Percentiles rank a stretch among this genome's conserved stretches.
Conservation (phyloP, 2,329 filamentous ascomycete species). For the Diaporthe amygdali region DNA sequence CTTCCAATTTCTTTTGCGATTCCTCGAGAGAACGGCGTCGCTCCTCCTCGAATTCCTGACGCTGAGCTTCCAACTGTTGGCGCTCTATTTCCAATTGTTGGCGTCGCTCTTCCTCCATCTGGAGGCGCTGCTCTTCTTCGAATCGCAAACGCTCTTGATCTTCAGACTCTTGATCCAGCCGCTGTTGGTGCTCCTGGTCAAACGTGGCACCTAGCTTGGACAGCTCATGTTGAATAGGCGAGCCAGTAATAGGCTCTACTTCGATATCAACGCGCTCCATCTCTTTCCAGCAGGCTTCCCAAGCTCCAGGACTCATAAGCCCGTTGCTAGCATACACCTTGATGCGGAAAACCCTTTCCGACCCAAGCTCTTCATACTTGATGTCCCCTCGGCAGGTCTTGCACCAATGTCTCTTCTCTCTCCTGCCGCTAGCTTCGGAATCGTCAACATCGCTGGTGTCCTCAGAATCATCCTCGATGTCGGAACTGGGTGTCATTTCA, state of each 20-base stretch:
- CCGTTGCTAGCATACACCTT: slow-evolving; percentile 96
- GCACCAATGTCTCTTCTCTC: slow-evolving; percentile 59
- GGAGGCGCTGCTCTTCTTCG: slow-evolving; percentile 23
- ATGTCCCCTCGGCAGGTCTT: slow-evolving; percentile 61
- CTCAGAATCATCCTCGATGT: slow-evolving; percentile 52
- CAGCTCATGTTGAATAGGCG: slow-evolving; percentile 63
- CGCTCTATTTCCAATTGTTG: slow-evolving; percentile 23
- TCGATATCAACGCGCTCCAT: slow-evolving; percentile 99
- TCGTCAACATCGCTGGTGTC: slow-evolving; percentile 40
- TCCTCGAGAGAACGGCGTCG: slow-evolving; percentile 23
- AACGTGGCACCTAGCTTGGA: slow-evolving; percentile 52
- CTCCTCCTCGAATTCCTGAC: slow-evolving; percentile 25
- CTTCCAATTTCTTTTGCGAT: slow-evolving; percentile 21
- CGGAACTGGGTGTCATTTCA: slow-evolving; percentile 44
- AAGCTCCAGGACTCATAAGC: slow-evolving; percentile 88
- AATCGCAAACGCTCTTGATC: slow-evolving; percentile 35
- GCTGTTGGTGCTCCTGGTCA: slow-evolving; percentile 31
- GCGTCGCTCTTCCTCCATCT: slow-evolving; percentile 31
- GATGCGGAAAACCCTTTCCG: slow-evolving; percentile 71
- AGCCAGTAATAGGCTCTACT: slow-evolving; percentile 75
- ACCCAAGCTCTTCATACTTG: slow-evolving; percentile 56
- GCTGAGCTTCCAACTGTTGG: slow-evolving; percentile 20
- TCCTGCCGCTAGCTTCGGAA: slow-evolving; percentile 14
- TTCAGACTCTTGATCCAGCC: slow-evolving; percentile 44
- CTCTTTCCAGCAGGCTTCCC: slow-evolving; percentile 92